Evolutionary conservation across 23 red algal species (phyloP).

Genomic region (Chondrus crispus): DNA sequence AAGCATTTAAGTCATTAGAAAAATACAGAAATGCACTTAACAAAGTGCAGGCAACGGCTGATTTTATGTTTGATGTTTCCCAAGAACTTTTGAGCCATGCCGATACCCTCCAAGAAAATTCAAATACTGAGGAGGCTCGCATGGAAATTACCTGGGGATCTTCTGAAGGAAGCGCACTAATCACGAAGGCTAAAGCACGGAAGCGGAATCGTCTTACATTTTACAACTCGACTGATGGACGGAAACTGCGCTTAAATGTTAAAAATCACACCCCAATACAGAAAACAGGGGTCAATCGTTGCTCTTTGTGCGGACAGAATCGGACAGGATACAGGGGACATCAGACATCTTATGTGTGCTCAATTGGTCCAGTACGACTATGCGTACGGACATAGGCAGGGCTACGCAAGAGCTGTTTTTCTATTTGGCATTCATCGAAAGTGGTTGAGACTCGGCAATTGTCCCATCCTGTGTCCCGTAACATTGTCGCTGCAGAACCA

Average conservation of each 20-base stretch:
- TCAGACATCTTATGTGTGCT: background rate
- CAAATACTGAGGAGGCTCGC: too few relatives aligned
- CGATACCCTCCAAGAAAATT: too few relatives aligned
- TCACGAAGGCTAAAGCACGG: too few relatives aligned
- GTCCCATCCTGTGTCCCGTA: too few relatives aligned
- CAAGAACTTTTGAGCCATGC: background rate
- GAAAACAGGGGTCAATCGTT: background rate
- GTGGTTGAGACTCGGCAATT: too few relatives aligned
- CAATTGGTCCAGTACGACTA: background rate
- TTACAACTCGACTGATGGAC: background rate
- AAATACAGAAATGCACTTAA: background rate
- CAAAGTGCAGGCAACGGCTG: background rate
- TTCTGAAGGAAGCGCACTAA: too few relatives aligned
- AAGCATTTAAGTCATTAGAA: background rate
- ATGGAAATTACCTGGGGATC: too few relatives aligned
- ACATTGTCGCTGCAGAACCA: too few relatives aligned
- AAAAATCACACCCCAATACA: background rate
- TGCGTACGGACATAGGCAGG: background rate
- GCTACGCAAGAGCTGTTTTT: background rate
- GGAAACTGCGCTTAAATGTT: background rate
- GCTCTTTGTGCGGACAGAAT: background rate
- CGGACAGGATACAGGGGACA: background rate
- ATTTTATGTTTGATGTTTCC: background rate
- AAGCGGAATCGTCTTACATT: too few relatives aligned
- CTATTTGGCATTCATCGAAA: background rate